phyloP scores from a whole-genome alignment of 2,329 filamentous ascomycete species.

The Emmonsiellopsis sp. region DNA sequence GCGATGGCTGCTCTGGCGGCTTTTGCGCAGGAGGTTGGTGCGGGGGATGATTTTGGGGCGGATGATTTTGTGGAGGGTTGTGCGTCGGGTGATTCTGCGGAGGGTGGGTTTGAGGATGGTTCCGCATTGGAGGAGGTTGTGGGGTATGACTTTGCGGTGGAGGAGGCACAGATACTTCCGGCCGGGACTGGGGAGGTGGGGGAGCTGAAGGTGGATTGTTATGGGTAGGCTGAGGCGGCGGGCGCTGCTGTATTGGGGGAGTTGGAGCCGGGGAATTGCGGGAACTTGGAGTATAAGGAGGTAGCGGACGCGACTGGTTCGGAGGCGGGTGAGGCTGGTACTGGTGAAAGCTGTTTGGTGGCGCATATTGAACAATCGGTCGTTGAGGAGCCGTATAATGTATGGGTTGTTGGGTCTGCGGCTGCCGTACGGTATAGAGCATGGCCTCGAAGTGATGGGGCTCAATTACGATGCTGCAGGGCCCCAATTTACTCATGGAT shows the following conservation, averaged over 20 bases:
- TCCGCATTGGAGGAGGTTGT: not conserved
- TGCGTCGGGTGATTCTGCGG: not conserved
- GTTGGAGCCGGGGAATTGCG: conserved; percentile 10
- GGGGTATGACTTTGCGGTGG: not conserved
- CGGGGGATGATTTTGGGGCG: conserved; percentile 3
- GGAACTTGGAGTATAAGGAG: conserved; percentile 16
- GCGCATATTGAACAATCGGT: conserved; percentile 35
- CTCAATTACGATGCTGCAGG: conserved; percentile 52
- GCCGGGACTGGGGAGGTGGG: not conserved
- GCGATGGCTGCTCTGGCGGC: conserved; percentile 14
- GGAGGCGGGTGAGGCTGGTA: conserved; percentile 31
- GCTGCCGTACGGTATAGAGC: conserved; percentile 47
- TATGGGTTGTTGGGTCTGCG: conserved; percentile 29
- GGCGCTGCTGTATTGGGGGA: not conserved
- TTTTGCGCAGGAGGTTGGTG: conserved; percentile 11
- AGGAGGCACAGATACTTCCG: not conserved
- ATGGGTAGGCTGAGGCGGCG: not conserved
- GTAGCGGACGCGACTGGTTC: conserved; percentile 20
- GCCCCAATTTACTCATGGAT: conserved; percentile 47
- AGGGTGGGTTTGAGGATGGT: conserved; percentile 2
- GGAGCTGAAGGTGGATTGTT: not conserved
- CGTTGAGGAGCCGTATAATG: conserved; percentile 32
- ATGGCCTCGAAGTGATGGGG: conserved; percentile 55
- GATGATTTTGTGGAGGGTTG: conserved; percentile 6
- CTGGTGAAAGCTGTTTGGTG: conserved; percentile 32